These are phyloP conservation scores for Rhizophagus clarus DNA, from an alignment of 192 early-diverging fungal species.

Conservation along the genomic window DNA sequence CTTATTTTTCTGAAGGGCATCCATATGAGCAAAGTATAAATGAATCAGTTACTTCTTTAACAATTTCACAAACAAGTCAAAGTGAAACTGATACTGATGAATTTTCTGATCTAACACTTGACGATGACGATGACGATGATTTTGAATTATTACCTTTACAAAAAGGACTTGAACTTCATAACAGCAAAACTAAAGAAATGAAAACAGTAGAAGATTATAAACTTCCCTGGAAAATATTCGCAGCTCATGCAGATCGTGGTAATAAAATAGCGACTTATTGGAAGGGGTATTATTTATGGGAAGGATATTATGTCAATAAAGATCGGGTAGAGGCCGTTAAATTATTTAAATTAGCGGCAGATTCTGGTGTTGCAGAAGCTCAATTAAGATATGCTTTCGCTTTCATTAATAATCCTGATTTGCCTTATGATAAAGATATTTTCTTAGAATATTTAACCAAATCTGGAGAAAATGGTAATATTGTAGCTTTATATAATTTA, in stretches of 20 bases:
- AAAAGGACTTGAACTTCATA: neutral
- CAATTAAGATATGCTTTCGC: slow-evolving; percentile 3
- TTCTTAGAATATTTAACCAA: neutral
- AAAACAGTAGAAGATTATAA: neutral
- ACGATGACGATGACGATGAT: neutral
- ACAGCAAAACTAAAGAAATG: neutral
- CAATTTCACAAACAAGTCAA: neutral
- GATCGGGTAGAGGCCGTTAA: neutral
- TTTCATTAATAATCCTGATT: neutral
- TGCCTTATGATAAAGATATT: neutral
- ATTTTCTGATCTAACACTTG: neutral
- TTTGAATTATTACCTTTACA: neutral
- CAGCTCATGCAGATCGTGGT: neutral
- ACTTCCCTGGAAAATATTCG: neutral
- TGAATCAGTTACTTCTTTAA: neutral
- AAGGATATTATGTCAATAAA: neutral
- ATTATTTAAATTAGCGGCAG: slow-evolving; percentile 16
- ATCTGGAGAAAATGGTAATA: neutral
- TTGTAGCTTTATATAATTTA: neutral
- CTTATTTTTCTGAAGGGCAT: neutral
- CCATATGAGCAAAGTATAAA: neutral
- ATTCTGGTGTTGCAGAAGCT: neutral
- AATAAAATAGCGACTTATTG: neutral
- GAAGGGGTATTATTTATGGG: slow-evolving; percentile 26
- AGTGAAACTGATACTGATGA: too few relatives aligned